Base-by-base conservation (phyloP, 176 grass and related monocot species). In the Pontederia paniculata region DNA sequence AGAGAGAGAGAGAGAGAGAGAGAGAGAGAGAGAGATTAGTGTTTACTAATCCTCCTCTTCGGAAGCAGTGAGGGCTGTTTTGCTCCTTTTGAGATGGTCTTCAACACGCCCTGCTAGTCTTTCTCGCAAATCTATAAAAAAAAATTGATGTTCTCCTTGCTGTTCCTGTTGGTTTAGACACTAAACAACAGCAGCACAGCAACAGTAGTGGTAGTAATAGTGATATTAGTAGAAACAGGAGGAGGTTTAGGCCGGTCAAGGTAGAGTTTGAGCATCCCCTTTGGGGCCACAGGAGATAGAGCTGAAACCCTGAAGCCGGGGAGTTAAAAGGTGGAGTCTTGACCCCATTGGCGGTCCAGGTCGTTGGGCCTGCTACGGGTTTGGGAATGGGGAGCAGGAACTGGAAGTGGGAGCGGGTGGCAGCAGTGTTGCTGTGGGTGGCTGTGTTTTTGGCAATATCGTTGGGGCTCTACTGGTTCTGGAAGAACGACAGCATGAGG, bases 11-110 rank as follows among this genome's bases (percentile, higher is more conserved):
- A 31, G 25, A 31, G 25, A 31, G 25, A 31, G 25, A 31, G 25
- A 31, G 55, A 41, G 55, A 23, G 17, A 21, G 9, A 11, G 23
- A 23, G 3, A 23, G 16, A 1, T 42, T 44, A 3, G 28, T 42
- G 37, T 44, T 1, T 59, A 23, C 42, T 9, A 9, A 12, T 18
- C 58, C 42, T 60, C 20, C 37, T 45, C 58, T 69, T 62, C 60
- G 65, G 80, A 70, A 73, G 75, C 55, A 37, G 28, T 37, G 28
- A 37, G 28, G 28, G 28, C 28, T 37, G 81, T 69, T 79, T 75
- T 76, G 65, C 57, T 80, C 74, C 85, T 89, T 89, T 96, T 89
- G 78, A 96, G 79, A 76, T 77, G 73, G 45, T 66, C 75, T 31
- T 50, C 70, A 45, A 78, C 84, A 81, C 80, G 78, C 81, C 62